These are phyloP conservation scores for Rhodotorula glutinis DNA, from an alignment of 1,284 basidiomycete genomes.

Conservation along the genomic window DNA sequence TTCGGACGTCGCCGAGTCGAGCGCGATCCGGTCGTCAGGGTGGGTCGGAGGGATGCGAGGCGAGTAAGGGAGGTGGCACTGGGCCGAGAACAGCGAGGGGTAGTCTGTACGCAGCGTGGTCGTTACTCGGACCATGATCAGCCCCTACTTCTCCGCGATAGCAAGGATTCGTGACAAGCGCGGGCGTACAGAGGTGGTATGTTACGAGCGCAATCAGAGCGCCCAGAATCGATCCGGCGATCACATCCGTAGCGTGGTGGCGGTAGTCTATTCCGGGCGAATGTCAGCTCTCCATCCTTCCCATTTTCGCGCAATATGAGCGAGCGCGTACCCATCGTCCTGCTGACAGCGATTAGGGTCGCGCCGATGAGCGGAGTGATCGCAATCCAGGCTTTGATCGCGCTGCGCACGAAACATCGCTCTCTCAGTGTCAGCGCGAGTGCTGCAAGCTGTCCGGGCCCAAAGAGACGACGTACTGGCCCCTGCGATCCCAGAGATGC, in stretches of 20 bases:
- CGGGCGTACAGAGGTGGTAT: conserved; percentile 41
- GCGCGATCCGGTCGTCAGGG: background rate
- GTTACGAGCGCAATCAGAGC: conserved; percentile 42
- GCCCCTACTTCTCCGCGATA: no score
- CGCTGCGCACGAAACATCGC: no score
- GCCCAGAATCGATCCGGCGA: conserved; percentile 49
- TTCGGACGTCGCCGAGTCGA: background rate
- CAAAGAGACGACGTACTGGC: conserved; percentile 51
- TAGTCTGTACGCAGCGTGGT: conserved; percentile 55
- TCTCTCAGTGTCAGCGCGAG: no score
- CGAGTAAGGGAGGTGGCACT: conserved; percentile 70
- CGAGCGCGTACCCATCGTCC: conserved; percentile 49
- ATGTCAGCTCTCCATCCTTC: no score
- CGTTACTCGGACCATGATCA: no score
- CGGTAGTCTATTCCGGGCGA: conserved; percentile 45
- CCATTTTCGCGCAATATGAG: no score
- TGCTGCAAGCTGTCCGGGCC: no score
- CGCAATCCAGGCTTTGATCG: conserved; percentile 81
- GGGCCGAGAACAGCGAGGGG: conserved; percentile 59
- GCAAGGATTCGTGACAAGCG: background rate
- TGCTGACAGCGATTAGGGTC: conserved; percentile 71
- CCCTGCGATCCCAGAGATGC: conserved; percentile 79
- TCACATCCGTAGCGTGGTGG: conserved; percentile 51
- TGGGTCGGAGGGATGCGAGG: conserved; percentile 53
- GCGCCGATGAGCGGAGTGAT: conserved; percentile 74